Evolutionary conservation across 2,329 filamentous ascomycete genomes (phyloP).

Genomic region (Scedosporium apiospermum): DNA sequence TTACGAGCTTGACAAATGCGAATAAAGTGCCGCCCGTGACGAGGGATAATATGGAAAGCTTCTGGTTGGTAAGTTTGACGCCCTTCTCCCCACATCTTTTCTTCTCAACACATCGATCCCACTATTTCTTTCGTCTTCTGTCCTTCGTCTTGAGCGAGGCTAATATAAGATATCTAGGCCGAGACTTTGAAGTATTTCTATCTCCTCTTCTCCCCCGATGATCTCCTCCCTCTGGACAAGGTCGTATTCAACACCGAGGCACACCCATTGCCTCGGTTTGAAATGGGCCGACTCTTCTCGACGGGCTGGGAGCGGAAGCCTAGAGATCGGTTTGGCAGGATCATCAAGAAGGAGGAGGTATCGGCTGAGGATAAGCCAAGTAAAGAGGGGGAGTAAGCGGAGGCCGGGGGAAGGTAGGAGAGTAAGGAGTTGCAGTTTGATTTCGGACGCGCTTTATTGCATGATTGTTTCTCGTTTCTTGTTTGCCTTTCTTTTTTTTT

Average conservation of each 20-base stretch:
- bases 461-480: too few relatives aligned
- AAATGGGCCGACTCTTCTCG: conserved; percentile 65
- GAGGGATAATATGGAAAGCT: conserved; percentile 95
- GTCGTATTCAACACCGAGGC: conserved; percentile 95
- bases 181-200: conserved; percentile 98
- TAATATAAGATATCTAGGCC: conserved; percentile 48
- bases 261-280: conserved; percentile 80
- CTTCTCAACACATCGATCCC: not conserved
- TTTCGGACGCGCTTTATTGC: too few relatives aligned
- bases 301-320: conserved; percentile 74
- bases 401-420: not conserved
- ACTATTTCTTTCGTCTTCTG: not conserved
- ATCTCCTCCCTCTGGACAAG: conserved; percentile 74
- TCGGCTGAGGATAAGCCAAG: not conserved
- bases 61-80: conserved; percentile 69
- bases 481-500: not conserved
- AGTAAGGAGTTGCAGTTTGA: not conserved
- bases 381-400: not conserved
- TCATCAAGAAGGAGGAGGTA: conserved; percentile 17
- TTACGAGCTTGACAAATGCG: conserved; percentile 72
- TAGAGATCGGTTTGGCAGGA: conserved; percentile 36
- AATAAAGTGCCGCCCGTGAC: conserved; percentile 57
- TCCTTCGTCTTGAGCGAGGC: not conserved
- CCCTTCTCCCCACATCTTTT: not conserved
- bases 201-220: conserved; percentile 77